phyloP scores from a whole-genome alignment of 371 early-diverging fungal genomes.

The Rhizopus sp. region DNA sequence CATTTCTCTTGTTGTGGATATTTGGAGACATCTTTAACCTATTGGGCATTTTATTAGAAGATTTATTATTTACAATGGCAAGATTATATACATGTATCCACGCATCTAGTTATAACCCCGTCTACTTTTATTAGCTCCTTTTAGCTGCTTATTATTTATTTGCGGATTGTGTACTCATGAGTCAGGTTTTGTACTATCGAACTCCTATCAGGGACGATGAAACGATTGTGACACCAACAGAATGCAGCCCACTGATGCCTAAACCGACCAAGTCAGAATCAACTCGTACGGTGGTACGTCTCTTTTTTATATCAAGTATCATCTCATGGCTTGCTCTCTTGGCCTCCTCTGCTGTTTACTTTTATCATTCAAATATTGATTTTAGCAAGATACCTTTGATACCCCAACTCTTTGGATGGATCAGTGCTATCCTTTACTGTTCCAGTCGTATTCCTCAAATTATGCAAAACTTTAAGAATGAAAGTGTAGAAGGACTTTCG shows the following conservation, averaged over 20 bases:
- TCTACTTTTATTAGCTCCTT: slow-evolving; percentile 28
- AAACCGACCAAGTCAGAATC: slow-evolving; percentile 5
- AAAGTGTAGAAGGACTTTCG: slow-evolving; percentile 77
- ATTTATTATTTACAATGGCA: slow-evolving; percentile 73
- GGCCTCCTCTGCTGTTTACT: slow-evolving; percentile 24
- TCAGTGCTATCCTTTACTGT: slow-evolving; percentile 60
- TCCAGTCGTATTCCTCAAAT: slow-evolving; percentile 81
- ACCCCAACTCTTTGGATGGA: slow-evolving; percentile 56
- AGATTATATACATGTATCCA: slow-evolving; percentile 2
- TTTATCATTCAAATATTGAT: slow-evolving; percentile 30
- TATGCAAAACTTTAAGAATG: slow-evolving; percentile 68
- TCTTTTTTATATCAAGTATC: slow-evolving; percentile 25
- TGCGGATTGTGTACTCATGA: slow-evolving; percentile 51
- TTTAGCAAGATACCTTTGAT: slow-evolving; percentile 33
- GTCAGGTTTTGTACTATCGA: slow-evolving; percentile 60
- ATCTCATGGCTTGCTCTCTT: slow-evolving; percentile 21
- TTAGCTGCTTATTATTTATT: slow-evolving; percentile 54
- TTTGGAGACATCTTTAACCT: slow-evolving; percentile 83
- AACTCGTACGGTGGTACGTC: slow-evolving; percentile 26
- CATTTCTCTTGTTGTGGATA: slow-evolving; percentile 78
- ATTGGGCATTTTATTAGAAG: slow-evolving; percentile 70
- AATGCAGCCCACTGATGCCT: background rate
- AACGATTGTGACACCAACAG: slow-evolving; percentile 6
- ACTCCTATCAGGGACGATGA: slow-evolving; percentile 22
- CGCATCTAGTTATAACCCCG: background rate